A percentile compares a stretch with the other conserved stretches of the same genome.
Conservation (phyloP, 2,329 filamentous ascomycete species). For the Arthrobotrys sphaeroides region DNA sequence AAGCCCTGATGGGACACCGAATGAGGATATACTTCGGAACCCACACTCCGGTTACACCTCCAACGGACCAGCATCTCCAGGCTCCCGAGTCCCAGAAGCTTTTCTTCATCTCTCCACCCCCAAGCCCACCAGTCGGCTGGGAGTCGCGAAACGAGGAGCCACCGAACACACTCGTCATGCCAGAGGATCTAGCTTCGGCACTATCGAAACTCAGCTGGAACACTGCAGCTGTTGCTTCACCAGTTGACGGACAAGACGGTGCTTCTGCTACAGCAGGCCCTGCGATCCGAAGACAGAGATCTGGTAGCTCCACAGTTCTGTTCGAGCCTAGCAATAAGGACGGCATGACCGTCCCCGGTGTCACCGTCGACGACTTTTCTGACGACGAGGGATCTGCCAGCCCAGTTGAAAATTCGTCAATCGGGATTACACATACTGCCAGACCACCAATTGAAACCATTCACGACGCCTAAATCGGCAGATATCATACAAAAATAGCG, state of each 20-base stretch:
- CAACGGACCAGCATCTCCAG: slow-evolving; percentile 71
- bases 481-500: neutral
- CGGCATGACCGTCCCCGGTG: slow-evolving; percentile 70
- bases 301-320: slow-evolving; percentile 73
- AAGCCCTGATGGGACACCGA: slow-evolving; percentile 75
- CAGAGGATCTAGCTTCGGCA: slow-evolving; percentile 74
- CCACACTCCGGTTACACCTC: slow-evolving; percentile 68
- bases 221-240: slow-evolving; percentile 36
- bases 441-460: slow-evolving; percentile 74
- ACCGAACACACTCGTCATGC: slow-evolving; percentile 75
- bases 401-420: slow-evolving; percentile 67
- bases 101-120: slow-evolving; percentile 77
- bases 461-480: slow-evolving; percentile 57
- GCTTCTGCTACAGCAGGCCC: slow-evolving; percentile 57
- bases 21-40: slow-evolving; percentile 76
- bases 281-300: slow-evolving; percentile 62
- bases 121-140: slow-evolving; percentile 75
- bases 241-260: slow-evolving; percentile 62
- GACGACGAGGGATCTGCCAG: slow-evolving; percentile 62
- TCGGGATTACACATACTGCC: slow-evolving; percentile 64
- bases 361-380: slow-evolving; percentile 73
- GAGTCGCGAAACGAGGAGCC: slow-evolving; percentile 74
- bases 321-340: slow-evolving; percentile 71
- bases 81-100: slow-evolving; percentile 72
- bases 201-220: slow-evolving; percentile 67